Conservation (phyloP, 169 alveolate species). For the Plasmodium berghei region DNA sequence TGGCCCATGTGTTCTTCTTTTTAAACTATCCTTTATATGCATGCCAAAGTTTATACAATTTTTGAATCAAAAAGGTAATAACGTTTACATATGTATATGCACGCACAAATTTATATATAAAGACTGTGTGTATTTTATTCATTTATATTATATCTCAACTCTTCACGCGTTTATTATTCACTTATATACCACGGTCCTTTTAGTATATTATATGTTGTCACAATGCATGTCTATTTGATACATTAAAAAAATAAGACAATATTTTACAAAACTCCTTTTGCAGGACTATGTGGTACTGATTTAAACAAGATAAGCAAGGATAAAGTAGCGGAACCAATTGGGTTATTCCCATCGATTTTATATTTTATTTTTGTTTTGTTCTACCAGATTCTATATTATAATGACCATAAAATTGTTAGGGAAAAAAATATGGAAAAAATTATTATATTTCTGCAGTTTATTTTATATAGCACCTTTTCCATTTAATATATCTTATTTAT, state of each 20-base stretch:
- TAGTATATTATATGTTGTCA: no score
- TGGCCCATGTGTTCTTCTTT: conserved; percentile 46
- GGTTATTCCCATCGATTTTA: conserved; percentile 90
- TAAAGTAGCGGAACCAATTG: conserved; percentile 91
- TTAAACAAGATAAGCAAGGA: conserved; percentile 73
- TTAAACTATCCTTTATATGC: conserved; percentile 60
- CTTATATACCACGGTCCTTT: no score
- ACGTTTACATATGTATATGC: background rate
- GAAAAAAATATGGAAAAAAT: conserved; percentile 48
- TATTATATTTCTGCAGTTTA: background rate
- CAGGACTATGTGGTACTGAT: conserved; percentile 77
- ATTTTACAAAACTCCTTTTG: conserved; percentile 3
- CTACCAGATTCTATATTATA: conserved; percentile 83
- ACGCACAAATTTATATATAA: background rate
- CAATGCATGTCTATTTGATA: no score
- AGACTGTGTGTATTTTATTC: background rate
- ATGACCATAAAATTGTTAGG: conserved; percentile 75
- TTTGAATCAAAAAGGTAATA: conserved; percentile 56
- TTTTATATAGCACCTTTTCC: conserved; percentile 21
- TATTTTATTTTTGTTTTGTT: conserved; percentile 86
- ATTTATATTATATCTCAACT: no score
- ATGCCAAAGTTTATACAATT: conserved; percentile 58
- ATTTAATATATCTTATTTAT: background rate
- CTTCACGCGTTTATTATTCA: no score
- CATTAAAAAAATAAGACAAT: no score